Evolutionary conservation across 768 basidiomycete species (phyloP), one percentile per base, ranked within the genome.

Genomic region (Hypholoma sublateritium): DNA sequence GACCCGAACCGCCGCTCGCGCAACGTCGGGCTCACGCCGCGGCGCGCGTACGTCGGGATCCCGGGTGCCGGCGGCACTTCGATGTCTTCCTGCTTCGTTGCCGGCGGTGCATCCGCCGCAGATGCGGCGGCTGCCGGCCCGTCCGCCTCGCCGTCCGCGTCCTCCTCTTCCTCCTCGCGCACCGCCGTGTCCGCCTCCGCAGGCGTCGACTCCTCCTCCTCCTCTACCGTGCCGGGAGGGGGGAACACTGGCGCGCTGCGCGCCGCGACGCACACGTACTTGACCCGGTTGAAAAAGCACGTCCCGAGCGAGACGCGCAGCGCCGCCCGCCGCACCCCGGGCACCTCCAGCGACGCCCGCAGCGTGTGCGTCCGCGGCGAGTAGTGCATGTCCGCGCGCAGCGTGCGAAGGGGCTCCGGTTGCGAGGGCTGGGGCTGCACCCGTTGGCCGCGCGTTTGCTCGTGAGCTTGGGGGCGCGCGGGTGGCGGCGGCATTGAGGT

Each of bases 261-360:
- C 37, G 86, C 88, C 19, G 73, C 67, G 53, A 91, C 77, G 48
- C 77, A 79, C 62, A 91, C 72, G 64, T 54, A 60, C 52, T 55
- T 42, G 51, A 42, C 78, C 59, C 83, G 77, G 60, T 83, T 89
- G 74, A 82, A 81, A 55, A 76, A 67, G 65, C 84, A 84, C 59
- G 80, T 84, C 49, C 81, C 79, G 54, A 91, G 77, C 49, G 77
- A 78, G 71, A 90, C 75, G 58, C 71, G 79, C 51, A 91, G 62
- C 63, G 88, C 83, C 59, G 69, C 68, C 59, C 75, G 80, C 65
- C 78, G 80, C 66, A 89, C 74, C 42, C 89, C 89, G 3, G 89
- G 89, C 28, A 90, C 74, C 70, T 90, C 88, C 65, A 89, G 79
- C 72, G 83, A 76, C 50, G 82, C 84, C 56, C 77, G 79, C 63